These are phyloP conservation scores for Dioscorea zingiberensis DNA, from an alignment of 106 monocot genomes.

Conservation along the genomic window DNA sequence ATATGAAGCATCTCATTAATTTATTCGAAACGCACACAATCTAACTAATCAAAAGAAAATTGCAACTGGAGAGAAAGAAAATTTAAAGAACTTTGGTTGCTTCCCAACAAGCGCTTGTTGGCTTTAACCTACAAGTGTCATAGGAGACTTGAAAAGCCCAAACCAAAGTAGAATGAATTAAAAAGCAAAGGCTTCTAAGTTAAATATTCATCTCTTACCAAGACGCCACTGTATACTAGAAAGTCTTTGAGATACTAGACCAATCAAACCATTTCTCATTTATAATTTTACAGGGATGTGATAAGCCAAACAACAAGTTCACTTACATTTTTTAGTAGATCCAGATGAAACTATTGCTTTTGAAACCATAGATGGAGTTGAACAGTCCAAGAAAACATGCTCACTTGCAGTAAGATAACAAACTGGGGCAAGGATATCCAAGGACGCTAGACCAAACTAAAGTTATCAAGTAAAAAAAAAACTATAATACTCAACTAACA, in stretches of 20 bases:
- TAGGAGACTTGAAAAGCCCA: no score
- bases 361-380: conserved; percentile 64
- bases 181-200: no score
- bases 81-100: no score
- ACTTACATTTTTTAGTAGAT: conserved; percentile 76
- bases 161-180: no score
- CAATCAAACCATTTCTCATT: background rate
- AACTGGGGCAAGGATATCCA: background rate
- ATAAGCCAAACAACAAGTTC: background rate
- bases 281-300: background rate
- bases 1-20: no score
- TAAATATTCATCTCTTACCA: no score
- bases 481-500: background rate
- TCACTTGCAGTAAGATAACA: conserved; percentile 51
- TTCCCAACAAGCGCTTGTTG: no score
- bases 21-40: no score
- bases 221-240: no score
- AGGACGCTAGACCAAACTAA: background rate
- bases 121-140: no score
- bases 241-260: background rate
- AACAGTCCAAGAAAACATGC: conserved; percentile 62
- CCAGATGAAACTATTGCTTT: conserved; percentile 69
- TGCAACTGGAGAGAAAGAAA: no score
- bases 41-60: no score
- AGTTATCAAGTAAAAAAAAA: background rate